A percentile compares a stretch with the other conserved stretches of the same genome.
Evolutionary conservation across 441 rosid genomes (phyloP).

Genomic region (Syzygium malaccense): DNA sequence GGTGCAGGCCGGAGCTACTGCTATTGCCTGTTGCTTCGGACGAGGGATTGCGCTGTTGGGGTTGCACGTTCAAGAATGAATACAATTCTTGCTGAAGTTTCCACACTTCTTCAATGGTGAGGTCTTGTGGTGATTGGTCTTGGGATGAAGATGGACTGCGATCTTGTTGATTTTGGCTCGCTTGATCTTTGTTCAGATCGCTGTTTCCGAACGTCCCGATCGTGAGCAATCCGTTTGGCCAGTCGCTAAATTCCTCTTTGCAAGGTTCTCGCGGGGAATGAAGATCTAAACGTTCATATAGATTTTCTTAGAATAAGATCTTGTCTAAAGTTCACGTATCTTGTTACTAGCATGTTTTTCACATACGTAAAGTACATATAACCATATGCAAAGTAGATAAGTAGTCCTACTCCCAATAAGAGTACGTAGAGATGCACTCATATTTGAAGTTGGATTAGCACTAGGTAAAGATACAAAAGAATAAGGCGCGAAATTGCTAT

Average conservation of each 20-base stretch:
- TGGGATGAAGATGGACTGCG: background rate
- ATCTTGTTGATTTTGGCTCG: slow-evolving; percentile 3
- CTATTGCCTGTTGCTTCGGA: background rate
- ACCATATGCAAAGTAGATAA: background rate
- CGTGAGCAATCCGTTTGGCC: slow-evolving; percentile 40
- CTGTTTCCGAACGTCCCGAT: slow-evolving; percentile 53
- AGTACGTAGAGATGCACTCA: background rate
- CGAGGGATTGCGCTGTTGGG: background rate
- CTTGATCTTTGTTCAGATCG: background rate
- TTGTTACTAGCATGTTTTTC: background rate
- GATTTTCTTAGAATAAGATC: background rate
- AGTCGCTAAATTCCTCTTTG: slow-evolving; percentile 39
- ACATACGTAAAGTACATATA: background rate
- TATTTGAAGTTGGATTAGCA: background rate
- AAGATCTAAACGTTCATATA: background rate
- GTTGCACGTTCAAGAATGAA: slow-evolving; percentile 12
- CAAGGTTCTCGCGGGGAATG: slow-evolving; percentile 5
- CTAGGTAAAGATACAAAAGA: background rate
- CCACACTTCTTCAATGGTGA: slow-evolving; percentile 24
- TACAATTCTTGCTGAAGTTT: slow-evolving; percentile 22
- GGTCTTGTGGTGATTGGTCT: slow-evolving; percentile 9
- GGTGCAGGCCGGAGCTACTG: background rate
- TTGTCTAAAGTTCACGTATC: background rate
- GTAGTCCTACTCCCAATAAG: background rate
- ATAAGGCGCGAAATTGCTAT: background rate